Evolutionary conservation across 2,329 filamentous ascomycete species (phyloP), one percentile per base, ranked within the genome.

Genomic region (Pseudocercospora fijiensis): DNA sequence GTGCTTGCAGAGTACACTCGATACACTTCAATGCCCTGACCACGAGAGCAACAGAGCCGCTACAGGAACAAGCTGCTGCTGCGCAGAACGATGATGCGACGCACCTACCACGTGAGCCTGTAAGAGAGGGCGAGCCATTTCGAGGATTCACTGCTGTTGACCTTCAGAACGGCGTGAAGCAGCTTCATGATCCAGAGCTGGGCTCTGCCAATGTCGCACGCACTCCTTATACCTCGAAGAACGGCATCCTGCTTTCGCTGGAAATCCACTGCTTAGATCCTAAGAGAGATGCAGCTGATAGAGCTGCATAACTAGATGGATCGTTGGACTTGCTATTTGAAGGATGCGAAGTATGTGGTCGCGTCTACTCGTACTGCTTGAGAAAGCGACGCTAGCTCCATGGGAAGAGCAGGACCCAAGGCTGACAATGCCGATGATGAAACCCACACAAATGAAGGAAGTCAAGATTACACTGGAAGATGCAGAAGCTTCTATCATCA

Each of bases 131-230:
- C 18, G 70, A 71, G 18, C 49, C 66, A 2, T 75, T 72, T 56
- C 64, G 67, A 16, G 72, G 70, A 11, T 75, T 75, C 64, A 71
- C 68, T n/a, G 57, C 68, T 9, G 53, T 69, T 10, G 72, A 75
- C 37, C 61, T 75, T 2, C 70, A 67, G 51, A 61, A 61, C 9
- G 61, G 61, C 11, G 57, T 69, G 8, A 56, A 70, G 62, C 64
- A 60, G 51, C 55, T 71, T 11, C 47, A 65, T 47, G 70, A 74
- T 61, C 66, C 67, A 20, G 68, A 71, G 24, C 61, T 71, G 4
- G 72, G 72, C 22, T 66, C 64, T 56, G 71, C 71, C 9, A 24
- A 66, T 26, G 68, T 72, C 2, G 72, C 72, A 2, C 77, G 18
- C 72, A 75, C 68, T 16, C 65, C 67, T 11, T 69, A 67, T 22